Base-by-base conservation (phyloP, 371 early-diverging fungal species). In the Syncephalastrum racemosum region DNA sequence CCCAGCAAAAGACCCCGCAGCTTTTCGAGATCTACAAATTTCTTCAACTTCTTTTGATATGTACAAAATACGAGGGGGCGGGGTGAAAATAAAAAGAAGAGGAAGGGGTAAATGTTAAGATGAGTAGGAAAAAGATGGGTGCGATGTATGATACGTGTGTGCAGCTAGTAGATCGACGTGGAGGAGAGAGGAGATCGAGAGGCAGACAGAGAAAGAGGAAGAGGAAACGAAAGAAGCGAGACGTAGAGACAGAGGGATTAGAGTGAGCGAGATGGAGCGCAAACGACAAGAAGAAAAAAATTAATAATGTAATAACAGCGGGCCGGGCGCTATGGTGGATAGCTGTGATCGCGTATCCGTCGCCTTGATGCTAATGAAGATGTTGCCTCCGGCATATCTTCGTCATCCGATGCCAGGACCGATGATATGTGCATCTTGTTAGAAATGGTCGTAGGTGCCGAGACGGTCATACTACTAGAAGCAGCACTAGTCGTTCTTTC, bases 181-280 rank as follows among this genome's bases (percentile, higher is more conserved):
- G 36, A 31, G 36, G 36, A 31, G 36, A 31, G 36, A 31, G 36
- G 10, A 8, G 36, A 31, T 5, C n/a, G n/a, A n/a, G n/a, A n/a
- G n/a, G n/a, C n/a, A 8, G 36, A 31, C 2, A 31, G 10, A 41
- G 49, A 36, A 27, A n/a, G 13, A 15, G 36, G 39, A 42, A 47
- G 53, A 13, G 42, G 27, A 52, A 23, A 27, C 43, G 43, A 54
- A 13, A 47, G 27, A 52, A 23, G 19, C 43, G 43, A 54, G 24
- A 54, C 54, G 55, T 16, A 64, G 50, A 49, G 53, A 41, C 39
- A 19, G 42, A 43, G 27, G 36, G 55, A 51, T 43, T 25, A 20
- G 25, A 41, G 20, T 23, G 54, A 42, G 40, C 13, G 25, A 40
- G 25, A 19, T 41, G 25, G 24, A 52, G 16, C 5, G 31, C 23